Conservation (phyloP, 257 asterid genomes). For the Eucommia ulmoides region DNA sequence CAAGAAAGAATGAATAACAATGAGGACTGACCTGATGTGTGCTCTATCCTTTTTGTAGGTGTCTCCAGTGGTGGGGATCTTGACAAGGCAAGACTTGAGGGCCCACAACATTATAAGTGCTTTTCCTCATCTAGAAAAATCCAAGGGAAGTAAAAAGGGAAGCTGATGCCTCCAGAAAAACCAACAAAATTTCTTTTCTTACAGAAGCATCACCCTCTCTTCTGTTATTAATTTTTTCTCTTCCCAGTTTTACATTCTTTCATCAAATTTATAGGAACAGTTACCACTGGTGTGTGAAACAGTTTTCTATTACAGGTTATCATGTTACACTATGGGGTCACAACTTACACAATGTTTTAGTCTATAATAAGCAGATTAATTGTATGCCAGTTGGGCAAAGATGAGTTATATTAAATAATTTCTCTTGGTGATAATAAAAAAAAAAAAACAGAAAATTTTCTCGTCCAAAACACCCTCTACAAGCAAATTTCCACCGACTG, state of each 20-base stretch:
- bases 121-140: slow-evolving; percentile 56
- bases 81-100: slow-evolving; percentile 90
- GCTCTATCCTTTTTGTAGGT: slow-evolving; percentile 35
- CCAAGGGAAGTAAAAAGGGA: slow-evolving; percentile 34
- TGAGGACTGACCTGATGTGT: slow-evolving; percentile 14
- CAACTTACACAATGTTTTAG: too few relatives aligned
- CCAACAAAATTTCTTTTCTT: slow-evolving; percentile 4
- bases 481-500: not conserved
- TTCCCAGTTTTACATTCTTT: slow-evolving; percentile 12
- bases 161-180: slow-evolving; percentile 24
- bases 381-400: not conserved
- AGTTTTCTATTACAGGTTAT: not conserved
- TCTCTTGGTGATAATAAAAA: too few relatives aligned
- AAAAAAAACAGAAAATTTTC: too few relatives aligned
- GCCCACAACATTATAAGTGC: slow-evolving; percentile 66
- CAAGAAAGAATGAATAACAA: not conserved
- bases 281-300: slow-evolving; percentile 5
- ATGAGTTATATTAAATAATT: not conserved
- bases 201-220: slow-evolving; percentile 14
- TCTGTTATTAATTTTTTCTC: slow-evolving; percentile 7
- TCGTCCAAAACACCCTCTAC: not conserved
- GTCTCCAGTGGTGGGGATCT: slow-evolving; percentile 66
- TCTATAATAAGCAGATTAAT: not conserved
- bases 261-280: slow-evolving; percentile 10
- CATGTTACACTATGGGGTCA: not conserved